phyloP scores from a whole-genome alignment of 2,329 filamentous ascomycete genomes.

The Elsinoe australis region DNA sequence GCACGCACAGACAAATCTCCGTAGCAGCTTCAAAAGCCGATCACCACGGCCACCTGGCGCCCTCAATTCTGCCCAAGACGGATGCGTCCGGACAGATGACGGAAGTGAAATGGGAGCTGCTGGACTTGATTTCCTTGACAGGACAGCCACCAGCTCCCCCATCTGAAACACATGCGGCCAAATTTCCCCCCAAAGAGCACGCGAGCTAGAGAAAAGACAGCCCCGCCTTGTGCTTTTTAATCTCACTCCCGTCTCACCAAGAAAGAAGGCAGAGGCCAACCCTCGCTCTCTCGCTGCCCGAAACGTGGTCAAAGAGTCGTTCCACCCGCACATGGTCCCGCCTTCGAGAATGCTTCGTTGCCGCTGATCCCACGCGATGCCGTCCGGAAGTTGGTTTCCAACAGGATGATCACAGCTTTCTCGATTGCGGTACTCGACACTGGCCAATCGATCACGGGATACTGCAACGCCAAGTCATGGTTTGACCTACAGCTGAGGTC shows the following conservation, averaged over 20 bases:
- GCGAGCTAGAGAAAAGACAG: conserved; percentile 5
- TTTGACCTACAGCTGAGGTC: not conserved
- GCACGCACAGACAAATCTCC: not conserved
- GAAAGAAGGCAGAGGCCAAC: too few relatives aligned
- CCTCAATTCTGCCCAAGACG: not conserved
- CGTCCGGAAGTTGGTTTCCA: too few relatives aligned
- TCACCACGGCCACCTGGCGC: not conserved
- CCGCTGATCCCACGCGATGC: too few relatives aligned
- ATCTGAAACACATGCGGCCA: conserved; percentile 13
- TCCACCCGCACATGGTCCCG: not conserved
- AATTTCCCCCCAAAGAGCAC: conserved; percentile 16
- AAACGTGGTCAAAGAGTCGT: not conserved
- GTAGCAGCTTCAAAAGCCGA: not conserved
- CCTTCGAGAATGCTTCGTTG: conserved; percentile 11
- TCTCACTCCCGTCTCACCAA: conserved; percentile 3
- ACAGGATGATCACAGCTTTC: conserved; percentile 2
- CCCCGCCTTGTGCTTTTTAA: not conserved
- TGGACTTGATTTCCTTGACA: too few relatives aligned
- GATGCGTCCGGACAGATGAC: conserved; percentile 11
- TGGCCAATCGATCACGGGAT: not conserved
- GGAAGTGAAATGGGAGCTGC: too few relatives aligned
- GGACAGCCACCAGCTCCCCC: not conserved
- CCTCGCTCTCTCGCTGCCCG: conserved; percentile 5
- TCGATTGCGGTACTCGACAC: not conserved
- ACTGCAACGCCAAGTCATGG: conserved; percentile 5